A percentile compares a stretch with the other conserved stretches of the same genome.
phyloP scores from a whole-genome alignment of 179 eudicot species.

The Camellia oleifera region DNA sequence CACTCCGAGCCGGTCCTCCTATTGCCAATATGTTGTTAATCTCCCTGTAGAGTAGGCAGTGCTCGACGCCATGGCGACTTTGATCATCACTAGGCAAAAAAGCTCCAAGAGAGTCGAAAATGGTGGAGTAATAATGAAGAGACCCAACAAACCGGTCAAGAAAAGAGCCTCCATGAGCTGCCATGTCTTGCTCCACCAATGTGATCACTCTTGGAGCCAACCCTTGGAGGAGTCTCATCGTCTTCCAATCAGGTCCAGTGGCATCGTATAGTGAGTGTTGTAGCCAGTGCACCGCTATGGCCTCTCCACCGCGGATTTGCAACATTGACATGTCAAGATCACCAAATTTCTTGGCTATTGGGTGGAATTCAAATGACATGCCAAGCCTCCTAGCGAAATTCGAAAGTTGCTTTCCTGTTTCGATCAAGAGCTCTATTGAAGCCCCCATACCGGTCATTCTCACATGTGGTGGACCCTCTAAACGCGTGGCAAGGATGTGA shows the following conservation, averaged over 20 bases:
- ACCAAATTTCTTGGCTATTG: slow-evolving; percentile 33
- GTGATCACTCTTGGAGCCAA: slow-evolving; percentile 40
- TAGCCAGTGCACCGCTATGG: slow-evolving; percentile 44
- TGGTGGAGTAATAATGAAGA: slow-evolving; percentile 47
- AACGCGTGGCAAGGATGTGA: slow-evolving; percentile 47
- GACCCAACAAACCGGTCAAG: slow-evolving; percentile 48
- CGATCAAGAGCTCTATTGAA: slow-evolving; percentile 32
- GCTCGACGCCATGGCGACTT: slow-evolving; percentile 37
- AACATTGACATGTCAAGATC: slow-evolving; percentile 25
- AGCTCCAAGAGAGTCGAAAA: slow-evolving; percentile 48
- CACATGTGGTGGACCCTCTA: slow-evolving; percentile 46
- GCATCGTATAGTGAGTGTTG: slow-evolving; percentile 51
- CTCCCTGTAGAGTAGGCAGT: slow-evolving; percentile 34
- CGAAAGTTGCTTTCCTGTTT: slow-evolving; percentile 45
- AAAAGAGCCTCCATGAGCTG: slow-evolving; percentile 39
- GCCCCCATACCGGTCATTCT: slow-evolving; percentile 47
- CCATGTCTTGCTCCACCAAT: slow-evolving; percentile 47
- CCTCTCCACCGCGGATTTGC: slow-evolving; percentile 31
- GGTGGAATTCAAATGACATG: slow-evolving; percentile 44
- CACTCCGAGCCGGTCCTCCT: slow-evolving; percentile 50
- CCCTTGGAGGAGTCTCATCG: slow-evolving; percentile 40
- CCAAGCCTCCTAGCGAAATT: slow-evolving; percentile 44
- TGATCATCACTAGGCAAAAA: slow-evolving; percentile 29
- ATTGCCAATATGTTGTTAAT: slow-evolving; percentile 47
- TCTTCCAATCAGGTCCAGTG: slow-evolving; percentile 47